Conservation (phyloP, 352 stramenopile genomes). For the Phytopythium mirpurense region DNA sequence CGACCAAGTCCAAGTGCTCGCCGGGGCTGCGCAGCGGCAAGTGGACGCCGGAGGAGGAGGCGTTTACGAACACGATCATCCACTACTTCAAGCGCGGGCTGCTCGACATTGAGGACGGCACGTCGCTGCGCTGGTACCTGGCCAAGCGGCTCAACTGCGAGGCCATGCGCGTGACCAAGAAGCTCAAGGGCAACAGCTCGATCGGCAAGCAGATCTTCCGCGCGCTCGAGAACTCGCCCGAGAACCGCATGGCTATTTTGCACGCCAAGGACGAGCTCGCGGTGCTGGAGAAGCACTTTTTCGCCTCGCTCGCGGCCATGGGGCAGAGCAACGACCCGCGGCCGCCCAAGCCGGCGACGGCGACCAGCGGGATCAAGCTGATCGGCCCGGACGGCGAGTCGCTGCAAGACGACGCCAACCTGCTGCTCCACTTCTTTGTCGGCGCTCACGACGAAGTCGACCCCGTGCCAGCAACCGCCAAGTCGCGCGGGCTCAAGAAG, state of each 20-base stretch:
- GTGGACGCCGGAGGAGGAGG: conserved; percentile 80
- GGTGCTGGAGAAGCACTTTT: conserved; percentile 61
- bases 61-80: conserved; percentile 82
- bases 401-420: conserved; percentile 50
- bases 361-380: not conserved
- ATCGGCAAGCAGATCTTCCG: conserved; percentile 89
- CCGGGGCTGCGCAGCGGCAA: conserved; percentile 79
- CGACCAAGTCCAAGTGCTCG: conserved; percentile 84
- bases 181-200: conserved; percentile 85
- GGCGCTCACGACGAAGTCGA: conserved; percentile 44
- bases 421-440: conserved; percentile 75
- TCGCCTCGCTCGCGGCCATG: conserved; percentile 52
- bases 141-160: conserved; percentile 83
- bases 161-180: conserved; percentile 87
- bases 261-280: conserved; percentile 49
- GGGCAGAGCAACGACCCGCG: conserved; percentile 2
- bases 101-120: conserved; percentile 77
- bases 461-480: conserved; percentile 9
- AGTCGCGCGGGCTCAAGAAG: not conserved
- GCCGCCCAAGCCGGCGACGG: not conserved
- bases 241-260: conserved; percentile 50
- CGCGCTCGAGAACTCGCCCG: conserved; percentile 54
- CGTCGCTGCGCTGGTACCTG: conserved; percentile 81
- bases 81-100: conserved; percentile 82
- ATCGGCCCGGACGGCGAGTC: conserved; percentile 2